Percentiles rank a stretch among this genome's conserved stretches.
Evolutionary conservation across 2,329 filamentous ascomycete species (phyloP).

Genomic region (Tothia fuscella): DNA sequence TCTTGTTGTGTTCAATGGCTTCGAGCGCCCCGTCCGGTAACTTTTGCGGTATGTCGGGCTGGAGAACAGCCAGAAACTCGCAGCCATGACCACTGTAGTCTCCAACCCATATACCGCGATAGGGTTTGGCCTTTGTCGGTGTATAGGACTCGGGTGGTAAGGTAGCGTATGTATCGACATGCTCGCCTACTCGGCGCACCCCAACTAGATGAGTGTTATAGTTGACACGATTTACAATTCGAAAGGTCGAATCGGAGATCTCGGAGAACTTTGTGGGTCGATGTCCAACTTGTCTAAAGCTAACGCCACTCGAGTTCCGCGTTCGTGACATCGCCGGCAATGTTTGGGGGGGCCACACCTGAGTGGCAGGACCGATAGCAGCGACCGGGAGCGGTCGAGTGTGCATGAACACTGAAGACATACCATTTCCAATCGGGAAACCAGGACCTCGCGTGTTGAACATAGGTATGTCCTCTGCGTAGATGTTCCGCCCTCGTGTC

Average conservation of each 20-base stretch:
- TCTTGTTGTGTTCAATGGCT: conserved; percentile 13
- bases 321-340: conserved; percentile 54
- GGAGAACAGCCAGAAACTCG: conserved; percentile 75
- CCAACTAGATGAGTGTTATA: no score
- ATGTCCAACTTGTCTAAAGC: conserved; percentile 33
- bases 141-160: conserved; percentile 66
- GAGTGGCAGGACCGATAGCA: conserved; percentile 25
- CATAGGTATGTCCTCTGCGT: conserved; percentile 29
- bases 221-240: no score
- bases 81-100: conserved; percentile 82
- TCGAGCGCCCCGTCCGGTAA: conserved; percentile 1
- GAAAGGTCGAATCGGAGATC: conserved; percentile 58
- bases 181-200: conserved; percentile 52
- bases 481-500: conserved; percentile 40
- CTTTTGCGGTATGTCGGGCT: conserved; percentile 43
- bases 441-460: conserved; percentile 13
- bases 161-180: conserved; percentile 55
- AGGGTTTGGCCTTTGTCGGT: conserved; percentile 68
- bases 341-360: conserved; percentile 61
- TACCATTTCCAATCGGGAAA: conserved; percentile 23
- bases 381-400: conserved; percentile 39
- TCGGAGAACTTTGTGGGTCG: conserved; percentile 43
- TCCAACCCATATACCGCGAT: conserved; percentile 82
- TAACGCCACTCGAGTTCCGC: conserved; percentile 35
- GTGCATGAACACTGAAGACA: conserved; percentile 58